Conservation (phyloP, 306 rosid genomes). For the Pyrus communis region DNA sequence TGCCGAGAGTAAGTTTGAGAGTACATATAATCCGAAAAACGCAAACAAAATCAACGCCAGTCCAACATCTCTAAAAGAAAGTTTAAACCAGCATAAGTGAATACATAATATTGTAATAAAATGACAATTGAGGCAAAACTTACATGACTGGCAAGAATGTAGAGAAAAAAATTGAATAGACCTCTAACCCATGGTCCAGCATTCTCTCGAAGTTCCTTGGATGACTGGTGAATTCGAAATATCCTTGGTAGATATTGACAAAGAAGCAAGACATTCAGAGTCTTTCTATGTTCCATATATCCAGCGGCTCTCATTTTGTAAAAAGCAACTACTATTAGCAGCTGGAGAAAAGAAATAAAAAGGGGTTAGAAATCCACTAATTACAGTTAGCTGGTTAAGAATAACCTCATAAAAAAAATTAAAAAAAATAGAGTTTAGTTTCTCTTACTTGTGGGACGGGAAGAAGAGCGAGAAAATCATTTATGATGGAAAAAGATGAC, state of each 20-base stretch:
- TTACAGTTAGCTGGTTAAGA: too few species aligned
- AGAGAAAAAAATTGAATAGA: slow-evolving; percentile 5
- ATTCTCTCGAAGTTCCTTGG: slow-evolving; percentile 1
- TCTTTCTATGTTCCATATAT: background rate
- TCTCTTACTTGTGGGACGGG: slow-evolving; percentile 20
- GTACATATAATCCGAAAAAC: too few species aligned
- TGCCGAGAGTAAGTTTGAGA: too few species aligned
- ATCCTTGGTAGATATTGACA: slow-evolving; percentile 22
- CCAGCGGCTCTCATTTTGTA: background rate
- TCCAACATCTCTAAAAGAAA: background rate
- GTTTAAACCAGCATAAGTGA: background rate
- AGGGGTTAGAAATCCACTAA: background rate
- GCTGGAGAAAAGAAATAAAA: background rate
- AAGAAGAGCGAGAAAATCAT: slow-evolving; percentile 28
- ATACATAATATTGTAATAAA: background rate
- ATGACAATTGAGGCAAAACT: background rate
- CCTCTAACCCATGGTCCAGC: slow-evolving; percentile 13
- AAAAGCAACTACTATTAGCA: slow-evolving; percentile 1
- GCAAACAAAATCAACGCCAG: too few species aligned
- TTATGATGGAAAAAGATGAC: slow-evolving; percentile 7
- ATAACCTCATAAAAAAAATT: background rate
- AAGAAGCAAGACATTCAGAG: slow-evolving; percentile 5
- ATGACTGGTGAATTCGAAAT: slow-evolving; percentile 7
- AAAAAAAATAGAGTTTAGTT: background rate
- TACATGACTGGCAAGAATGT: slow-evolving; percentile 20